Conservation (phyloP, 345 rosid genomes). For the Eucalyptus regnans region DNA sequence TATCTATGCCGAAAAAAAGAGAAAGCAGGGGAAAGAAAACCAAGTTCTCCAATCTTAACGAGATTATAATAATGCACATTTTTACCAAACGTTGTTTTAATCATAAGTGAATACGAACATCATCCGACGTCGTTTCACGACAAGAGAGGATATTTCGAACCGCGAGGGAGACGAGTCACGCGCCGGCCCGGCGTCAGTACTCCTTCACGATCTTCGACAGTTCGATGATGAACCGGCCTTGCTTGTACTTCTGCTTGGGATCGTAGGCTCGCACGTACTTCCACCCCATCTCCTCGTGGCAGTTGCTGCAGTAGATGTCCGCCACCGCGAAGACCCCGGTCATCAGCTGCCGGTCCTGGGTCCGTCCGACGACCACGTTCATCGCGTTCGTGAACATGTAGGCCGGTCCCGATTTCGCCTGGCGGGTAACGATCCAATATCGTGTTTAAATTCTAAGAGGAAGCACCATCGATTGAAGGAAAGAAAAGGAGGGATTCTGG, state of each 20-base stretch:
- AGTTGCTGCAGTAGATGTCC: conserved; percentile 49
- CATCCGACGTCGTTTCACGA: not conserved
- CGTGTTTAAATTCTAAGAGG: not conserved
- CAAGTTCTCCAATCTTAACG: not conserved
- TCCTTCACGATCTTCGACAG: conserved; percentile 62
- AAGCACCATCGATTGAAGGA: not conserved
- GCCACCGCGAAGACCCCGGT: conserved; percentile 73
- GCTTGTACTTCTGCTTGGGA: conserved; percentile 64
- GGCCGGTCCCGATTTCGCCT: conserved; percentile 74
- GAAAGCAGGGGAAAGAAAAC: not conserved
- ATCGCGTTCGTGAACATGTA: conserved; percentile 66
- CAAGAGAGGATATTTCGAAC: not conserved
- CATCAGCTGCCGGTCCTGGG: conserved; percentile 50
- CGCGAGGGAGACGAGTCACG: not conserved
- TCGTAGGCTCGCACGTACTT: conserved; percentile 69
- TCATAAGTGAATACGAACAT: not conserved
- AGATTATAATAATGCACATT: not conserved
- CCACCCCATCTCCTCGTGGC: conserved; percentile 71
- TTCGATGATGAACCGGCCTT: conserved; percentile 70
- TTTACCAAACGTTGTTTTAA: not conserved
- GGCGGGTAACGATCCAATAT: not conserved
- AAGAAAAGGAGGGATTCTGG: not conserved
- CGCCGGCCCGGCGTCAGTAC: conserved; percentile 21
- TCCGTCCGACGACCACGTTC: conserved; percentile 44
- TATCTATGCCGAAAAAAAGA: not conserved